phyloP scores from a whole-genome alignment of 371 early-diverging fungal genomes.

The Mortierella sp. region DNA sequence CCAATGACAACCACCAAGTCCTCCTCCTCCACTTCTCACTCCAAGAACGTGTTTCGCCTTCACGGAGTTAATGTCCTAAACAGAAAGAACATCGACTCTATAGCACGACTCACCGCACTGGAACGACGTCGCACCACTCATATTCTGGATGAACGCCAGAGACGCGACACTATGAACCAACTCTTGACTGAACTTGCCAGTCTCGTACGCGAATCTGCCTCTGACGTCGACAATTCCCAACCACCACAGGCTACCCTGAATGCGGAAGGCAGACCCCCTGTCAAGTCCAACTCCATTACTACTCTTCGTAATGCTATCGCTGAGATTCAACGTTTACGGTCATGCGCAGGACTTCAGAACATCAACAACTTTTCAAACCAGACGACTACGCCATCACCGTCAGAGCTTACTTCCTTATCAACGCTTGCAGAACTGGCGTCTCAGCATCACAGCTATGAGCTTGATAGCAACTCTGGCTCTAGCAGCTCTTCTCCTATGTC shows the following conservation, averaged over 20 bases:
- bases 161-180: constrained; percentile 57
- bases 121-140: constrained; percentile 52
- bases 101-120: constrained; percentile 50
- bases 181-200: constrained; percentile 46
- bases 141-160: constrained; percentile 53
- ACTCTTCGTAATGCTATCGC: constrained; percentile 53
- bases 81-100: constrained; percentile 54
- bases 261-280: constrained; percentile 35
- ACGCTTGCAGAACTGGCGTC: constrained; percentile 30
- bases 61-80: constrained; percentile 55
- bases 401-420: constrained; percentile 9
- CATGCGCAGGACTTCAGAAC: constrained; percentile 18
- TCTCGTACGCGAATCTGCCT: constrained; percentile 43
- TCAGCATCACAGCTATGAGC: constrained; percentile 2
- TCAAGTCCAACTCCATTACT: constrained; percentile 57
- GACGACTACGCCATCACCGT: constrained; percentile 1
- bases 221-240: not conserved
- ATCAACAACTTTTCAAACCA: not conserved
- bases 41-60: constrained; percentile 51
- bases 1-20: constrained; percentile 13
- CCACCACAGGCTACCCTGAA: not conserved
- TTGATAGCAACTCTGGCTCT: constrained; percentile 16
- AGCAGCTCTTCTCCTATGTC: constrained; percentile 15
- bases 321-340: constrained; percentile 45
- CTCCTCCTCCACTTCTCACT: constrained; percentile 18